Base-by-base conservation (phyloP, 73 alveolate species). In the Paramecium sonneborni region DNA sequence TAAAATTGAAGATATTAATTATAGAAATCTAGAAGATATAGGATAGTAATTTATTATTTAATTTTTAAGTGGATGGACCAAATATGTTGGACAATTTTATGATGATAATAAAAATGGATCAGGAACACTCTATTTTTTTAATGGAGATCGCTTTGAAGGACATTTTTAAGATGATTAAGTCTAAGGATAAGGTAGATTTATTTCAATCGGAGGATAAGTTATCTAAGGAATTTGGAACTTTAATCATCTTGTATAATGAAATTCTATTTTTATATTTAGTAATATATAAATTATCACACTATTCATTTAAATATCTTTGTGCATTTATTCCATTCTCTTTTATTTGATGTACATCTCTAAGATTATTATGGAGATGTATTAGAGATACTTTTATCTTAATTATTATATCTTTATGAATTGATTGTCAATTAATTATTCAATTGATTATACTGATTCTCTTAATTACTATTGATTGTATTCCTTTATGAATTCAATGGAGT, bases 81-180 rank as follows among this genome's bases (percentile, higher is more conserved):
- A 88, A 72, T 88, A 88, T 43, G 94, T 69, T 57, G 94, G 94
- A 2, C 21, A 70, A 70, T 88, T 88, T 69, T 35, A 88, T 76
- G 94, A 88, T 88, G 94, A 88, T 15, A 43, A 41, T 41, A 88
- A 88, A 43, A 58, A 88, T 43, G 94, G 94, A 23, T 38, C 37
- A 43, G 94, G 94, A 30, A 62, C 70, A 38, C 35, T 88, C 20
- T 88, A 43, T 56, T 82, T 88, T 82, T 88, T 82, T 24, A 88
- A 88, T 43, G 94, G 94, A 0, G 94, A 88, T 69, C 76, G 70
- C 38, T 88, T 88, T 88, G 94, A 69, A 32, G 94, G 94, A 18
- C 7, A 26, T 12, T 88, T 88, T 82, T 70, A 44, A 30, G 46
- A 88, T 69, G 94, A 88, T 88, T 15, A 43, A 8, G 91, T 62